These are phyloP conservation scores for Amniculicola lignicola DNA, from an alignment of 495 filamentous ascomycete species.

Conservation along the genomic window DNA sequence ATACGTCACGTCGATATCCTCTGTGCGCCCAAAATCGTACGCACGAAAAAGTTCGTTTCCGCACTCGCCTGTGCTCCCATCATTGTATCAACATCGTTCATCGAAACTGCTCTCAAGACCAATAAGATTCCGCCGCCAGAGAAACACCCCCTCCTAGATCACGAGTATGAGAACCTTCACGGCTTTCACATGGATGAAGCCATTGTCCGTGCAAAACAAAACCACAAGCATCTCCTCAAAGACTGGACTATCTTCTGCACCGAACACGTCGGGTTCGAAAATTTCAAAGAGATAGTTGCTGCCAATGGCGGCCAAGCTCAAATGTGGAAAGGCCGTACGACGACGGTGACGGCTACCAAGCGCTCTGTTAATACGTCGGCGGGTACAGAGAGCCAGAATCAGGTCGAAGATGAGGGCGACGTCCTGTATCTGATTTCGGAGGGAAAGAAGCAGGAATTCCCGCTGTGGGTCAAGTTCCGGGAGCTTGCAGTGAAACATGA, in stretches of 20 bases:
- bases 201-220: slow-evolving; percentile 64
- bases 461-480: slow-evolving; percentile 75
- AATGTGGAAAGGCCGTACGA: slow-evolving; percentile 66
- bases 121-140: slow-evolving; percentile 58
- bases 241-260: slow-evolving; percentile 78
- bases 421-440: slow-evolving; percentile 35
- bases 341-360: slow-evolving; percentile 53
- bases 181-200: slow-evolving; percentile 64
- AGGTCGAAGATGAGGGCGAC: slow-evolving; percentile 54
- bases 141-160: slow-evolving; percentile 66
- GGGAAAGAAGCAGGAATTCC: slow-evolving; percentile 56
- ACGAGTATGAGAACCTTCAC: slow-evolving; percentile 64
- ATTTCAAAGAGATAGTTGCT: slow-evolving; percentile 76
- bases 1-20: slow-evolving; percentile 75
- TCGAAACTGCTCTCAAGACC: slow-evolving; percentile 66
- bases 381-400: slow-evolving; percentile 52
- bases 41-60: slow-evolving; percentile 89
- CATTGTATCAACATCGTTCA: slow-evolving; percentile 72
- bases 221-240: slow-evolving; percentile 69
- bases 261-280: slow-evolving; percentile 71
- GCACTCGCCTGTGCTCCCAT: slow-evolving; percentile 74
- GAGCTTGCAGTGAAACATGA: slow-evolving; percentile 68
- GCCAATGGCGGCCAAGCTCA: slow-evolving; percentile 82
- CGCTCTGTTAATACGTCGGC: slow-evolving; percentile 34
- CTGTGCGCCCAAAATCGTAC: slow-evolving; percentile 77